phyloP scores from a whole-genome alignment of 306 rosid species.

The Trifolium pratense region DNA sequence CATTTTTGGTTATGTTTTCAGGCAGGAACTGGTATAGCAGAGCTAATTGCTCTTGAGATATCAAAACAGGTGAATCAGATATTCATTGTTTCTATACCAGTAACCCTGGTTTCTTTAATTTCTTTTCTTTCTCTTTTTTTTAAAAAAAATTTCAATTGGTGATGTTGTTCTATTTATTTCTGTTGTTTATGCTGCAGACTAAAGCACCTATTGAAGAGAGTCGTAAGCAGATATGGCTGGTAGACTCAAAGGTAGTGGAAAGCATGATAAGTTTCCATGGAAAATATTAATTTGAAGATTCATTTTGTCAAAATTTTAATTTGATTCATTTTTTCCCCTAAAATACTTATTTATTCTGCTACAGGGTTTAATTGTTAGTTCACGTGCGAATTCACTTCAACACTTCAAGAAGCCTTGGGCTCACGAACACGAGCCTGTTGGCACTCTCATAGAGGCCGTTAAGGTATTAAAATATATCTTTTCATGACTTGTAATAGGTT shows the following conservation, averaged over 20 bases:
- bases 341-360: constrained; percentile 27
- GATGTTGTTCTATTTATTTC: constrained; percentile 20
- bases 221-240: constrained; percentile 92
- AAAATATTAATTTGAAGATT: background rate
- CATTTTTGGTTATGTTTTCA: constrained; percentile 44
- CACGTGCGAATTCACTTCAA: constrained; percentile 83
- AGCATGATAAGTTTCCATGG: constrained; percentile 18
- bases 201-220: constrained; percentile 75
- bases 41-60: constrained; percentile 90
- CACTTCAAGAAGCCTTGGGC: constrained; percentile 97
- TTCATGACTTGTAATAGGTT: constrained; percentile 23
- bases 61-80: constrained; percentile 63
- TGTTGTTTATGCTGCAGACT: constrained; percentile 51
- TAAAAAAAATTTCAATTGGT: constrained; percentile 12
- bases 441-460: constrained; percentile 69
- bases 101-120: background rate
- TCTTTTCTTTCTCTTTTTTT: background rate
- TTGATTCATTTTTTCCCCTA: background rate
- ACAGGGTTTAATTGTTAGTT: constrained; percentile 89
- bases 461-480: constrained; percentile 56
- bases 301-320: background rate
- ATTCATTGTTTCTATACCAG: constrained; percentile 10
- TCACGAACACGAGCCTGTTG: constrained; percentile 86
- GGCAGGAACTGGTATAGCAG: constrained; percentile 98
- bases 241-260: constrained; percentile 79